Evolutionary conservation across 2,329 filamentous ascomycete genomes (phyloP).

Genomic region (Penicillium freii): DNA sequence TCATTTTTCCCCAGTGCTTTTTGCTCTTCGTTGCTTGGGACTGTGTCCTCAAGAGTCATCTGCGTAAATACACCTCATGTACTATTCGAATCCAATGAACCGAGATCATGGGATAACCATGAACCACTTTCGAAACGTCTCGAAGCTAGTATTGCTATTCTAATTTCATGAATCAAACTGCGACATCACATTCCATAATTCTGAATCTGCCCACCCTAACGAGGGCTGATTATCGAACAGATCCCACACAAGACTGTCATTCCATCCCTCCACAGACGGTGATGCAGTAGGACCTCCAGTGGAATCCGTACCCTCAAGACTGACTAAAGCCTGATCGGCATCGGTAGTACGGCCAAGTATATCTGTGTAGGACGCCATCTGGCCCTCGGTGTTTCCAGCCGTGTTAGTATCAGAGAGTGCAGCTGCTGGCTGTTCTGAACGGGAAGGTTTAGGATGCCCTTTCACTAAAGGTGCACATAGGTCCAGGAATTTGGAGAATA

Average conservation of each 20-base stretch:
- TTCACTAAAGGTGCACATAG: constrained; percentile 22
- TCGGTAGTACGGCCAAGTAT: constrained; percentile 2
- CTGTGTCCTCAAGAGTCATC: constrained; percentile 18
- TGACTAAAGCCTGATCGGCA: neutral
- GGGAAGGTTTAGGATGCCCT: neutral
- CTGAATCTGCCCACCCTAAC: constrained; percentile 25
- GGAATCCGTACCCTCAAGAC: constrained; percentile 1
- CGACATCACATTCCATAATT: constrained; percentile 21
- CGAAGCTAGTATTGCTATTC: neutral
- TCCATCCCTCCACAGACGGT: constrained; percentile 18
- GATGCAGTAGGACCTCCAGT: constrained; percentile 2
- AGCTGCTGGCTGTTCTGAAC: neutral
- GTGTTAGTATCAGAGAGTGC: neutral
- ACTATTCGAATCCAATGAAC: constrained; percentile 15
- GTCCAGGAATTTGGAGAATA: constrained; percentile 25
- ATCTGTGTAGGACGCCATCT: neutral
- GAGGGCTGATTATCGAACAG: constrained; percentile 26
- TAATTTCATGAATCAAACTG: constrained; percentile 10
- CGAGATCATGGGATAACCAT: neutral
- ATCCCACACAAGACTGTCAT: constrained; percentile 28
- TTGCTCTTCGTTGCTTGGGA: constrained; percentile 12
- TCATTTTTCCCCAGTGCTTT: neutral
- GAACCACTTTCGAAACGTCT: neutral
- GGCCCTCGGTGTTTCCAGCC: neutral
- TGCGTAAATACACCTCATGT: constrained; percentile 25